phyloP scores from a whole-genome alignment of 805 yeast genomes.

The Blastobotrys attinorum region DNA sequence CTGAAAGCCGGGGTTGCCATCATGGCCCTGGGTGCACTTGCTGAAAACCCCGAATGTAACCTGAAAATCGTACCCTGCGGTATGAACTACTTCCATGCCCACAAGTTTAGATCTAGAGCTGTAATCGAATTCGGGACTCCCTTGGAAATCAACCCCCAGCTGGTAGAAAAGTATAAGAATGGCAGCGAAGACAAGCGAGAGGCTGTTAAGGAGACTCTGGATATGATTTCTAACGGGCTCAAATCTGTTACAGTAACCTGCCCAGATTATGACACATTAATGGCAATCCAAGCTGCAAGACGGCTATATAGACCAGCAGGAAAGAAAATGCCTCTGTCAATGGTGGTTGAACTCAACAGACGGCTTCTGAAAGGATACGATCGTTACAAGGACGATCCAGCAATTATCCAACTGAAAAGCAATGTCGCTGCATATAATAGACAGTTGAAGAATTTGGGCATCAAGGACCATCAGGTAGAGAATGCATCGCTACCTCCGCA shows the following conservation, averaged over 20 bases:
- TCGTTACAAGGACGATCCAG: constrained; percentile 62
- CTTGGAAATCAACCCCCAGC: constrained; percentile 51
- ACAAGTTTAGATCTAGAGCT: constrained; percentile 90
- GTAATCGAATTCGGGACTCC: constrained; percentile 93
- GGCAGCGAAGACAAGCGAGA: constrained; percentile 60
- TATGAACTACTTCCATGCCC: constrained; percentile 94
- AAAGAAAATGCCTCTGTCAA: constrained; percentile 64
- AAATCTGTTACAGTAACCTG: constrained; percentile 82
- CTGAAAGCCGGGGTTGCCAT: constrained; percentile 96
- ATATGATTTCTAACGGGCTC: constrained; percentile 61
- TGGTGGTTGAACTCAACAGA: constrained; percentile 86
- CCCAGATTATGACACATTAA: constrained; percentile 80
- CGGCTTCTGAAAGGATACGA: constrained; percentile 76
- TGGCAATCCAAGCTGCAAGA: constrained; percentile 87
- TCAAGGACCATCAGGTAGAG: constrained; percentile 70
- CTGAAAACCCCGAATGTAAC: constrained; percentile 60
- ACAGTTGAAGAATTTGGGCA: constrained; percentile 51
- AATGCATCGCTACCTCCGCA: constrained; percentile 42
- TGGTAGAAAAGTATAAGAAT: constrained; percentile 56
- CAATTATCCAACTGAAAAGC: constrained; percentile 49
- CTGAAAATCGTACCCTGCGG: constrained; percentile 95
- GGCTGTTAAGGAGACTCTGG: constrained; percentile 66
- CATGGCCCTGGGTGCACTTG: constrained; percentile 95
- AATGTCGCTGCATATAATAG: constrained; percentile 67
- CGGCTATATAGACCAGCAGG: constrained; percentile 74